Base-by-base conservation (phyloP, 164 flowering plant genomes). In the Protea cynaroides region DNA sequence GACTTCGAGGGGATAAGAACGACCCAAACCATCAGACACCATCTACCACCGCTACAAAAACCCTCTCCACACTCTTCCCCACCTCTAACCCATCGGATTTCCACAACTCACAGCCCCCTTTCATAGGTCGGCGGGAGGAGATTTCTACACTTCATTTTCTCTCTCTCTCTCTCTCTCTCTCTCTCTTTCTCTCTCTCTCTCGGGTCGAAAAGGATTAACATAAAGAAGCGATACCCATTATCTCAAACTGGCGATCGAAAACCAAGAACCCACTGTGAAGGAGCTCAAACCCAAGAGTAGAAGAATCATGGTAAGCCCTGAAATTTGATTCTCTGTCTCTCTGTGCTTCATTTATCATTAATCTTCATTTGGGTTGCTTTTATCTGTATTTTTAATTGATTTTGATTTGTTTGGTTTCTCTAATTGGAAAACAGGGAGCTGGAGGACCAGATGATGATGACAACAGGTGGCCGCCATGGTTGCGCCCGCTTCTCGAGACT, bases 401-500 rank as follows among this genome's bases (percentile, higher is more conserved):
- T 44, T 44, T 44, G 49, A 44, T 15, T 44, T 44, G 49, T 12
- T 44, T 15, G 12, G 49, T 15, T 44, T 44, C 49, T 44, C 17
- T 15, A 34, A 1, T 50, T 29, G 18, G 34, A 17, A 17, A 22
- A 6, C 64, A 90, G 90, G 94, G 91, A 29, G 90, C 78, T 65
- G 90, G 87, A 61, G 88, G 86, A 7, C 85, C 86, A 1, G 94
- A 82, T 3, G 88, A 84, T 3, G 90, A 83, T 19, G 89, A 83
- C 24, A 80, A 71, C 62, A 75, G 82, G 73, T 89, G 95, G 96
- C 99, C 97, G 56, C 90, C 81, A 67, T 95, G 97, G 97, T 72
- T 89, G 64, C 85, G 82, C 54, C 97, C 96, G 24, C 61, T 95
- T 55, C 61, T 95, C 14, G 61, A 71, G n/a, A 85, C 82, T 47